phyloP scores from a whole-genome alignment of 345 rosid genomes.

The Syzygium aromaticum region DNA sequence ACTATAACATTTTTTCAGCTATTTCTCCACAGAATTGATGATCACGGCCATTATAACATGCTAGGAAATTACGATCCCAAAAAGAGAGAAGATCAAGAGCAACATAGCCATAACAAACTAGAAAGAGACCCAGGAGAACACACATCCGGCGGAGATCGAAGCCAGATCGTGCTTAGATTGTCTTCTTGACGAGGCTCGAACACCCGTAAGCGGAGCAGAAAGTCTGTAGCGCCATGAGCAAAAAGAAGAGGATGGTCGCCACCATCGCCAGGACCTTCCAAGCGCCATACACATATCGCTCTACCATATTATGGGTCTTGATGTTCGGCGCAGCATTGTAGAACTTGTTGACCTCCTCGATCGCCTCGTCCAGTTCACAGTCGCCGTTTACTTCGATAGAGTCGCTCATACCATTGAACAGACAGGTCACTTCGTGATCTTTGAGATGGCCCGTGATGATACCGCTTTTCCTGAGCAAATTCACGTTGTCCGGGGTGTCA shows the following conservation, averaged over 20 bases:
- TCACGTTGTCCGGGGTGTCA: background rate
- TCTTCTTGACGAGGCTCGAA: background rate
- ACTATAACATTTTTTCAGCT: background rate
- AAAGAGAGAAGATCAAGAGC: background rate
- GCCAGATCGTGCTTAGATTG: background rate
- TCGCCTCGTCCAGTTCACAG: background rate
- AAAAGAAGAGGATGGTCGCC: background rate
- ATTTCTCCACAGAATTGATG: too few species aligned
- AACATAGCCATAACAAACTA: too few species aligned
- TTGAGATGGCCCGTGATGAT: background rate
- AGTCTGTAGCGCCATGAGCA: background rate
- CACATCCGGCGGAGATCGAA: background rate
- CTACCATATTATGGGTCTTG: background rate
- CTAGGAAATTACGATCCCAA: background rate
- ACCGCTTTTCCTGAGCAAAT: background rate
- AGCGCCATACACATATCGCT: background rate
- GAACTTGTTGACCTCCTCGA: background rate
- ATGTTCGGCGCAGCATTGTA: background rate
- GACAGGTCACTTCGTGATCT: background rate
- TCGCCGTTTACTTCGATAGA: background rate
- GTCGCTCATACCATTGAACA: background rate
- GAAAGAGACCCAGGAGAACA: too few species aligned
- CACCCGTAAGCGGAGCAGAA: background rate
- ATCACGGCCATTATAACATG: background rate
- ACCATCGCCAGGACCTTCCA: background rate